phyloP scores from a whole-genome alignment of 225 moss, liverwort and hornwort genomes.

The Physcomitrellopsis africana region DNA sequence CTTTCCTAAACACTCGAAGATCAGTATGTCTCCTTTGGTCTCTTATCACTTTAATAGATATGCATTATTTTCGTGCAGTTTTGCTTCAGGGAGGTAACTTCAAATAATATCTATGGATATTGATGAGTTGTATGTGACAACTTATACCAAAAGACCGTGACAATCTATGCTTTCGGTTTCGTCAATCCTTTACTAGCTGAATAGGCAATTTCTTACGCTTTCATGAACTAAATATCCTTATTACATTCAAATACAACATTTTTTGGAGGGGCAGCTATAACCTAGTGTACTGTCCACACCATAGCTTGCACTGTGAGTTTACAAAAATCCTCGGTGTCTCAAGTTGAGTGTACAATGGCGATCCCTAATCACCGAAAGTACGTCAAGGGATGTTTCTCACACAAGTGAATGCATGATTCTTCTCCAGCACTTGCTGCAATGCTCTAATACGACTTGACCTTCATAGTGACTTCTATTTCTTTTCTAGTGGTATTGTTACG shows the following conservation, averaged over 20 bases:
- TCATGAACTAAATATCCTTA: background rate
- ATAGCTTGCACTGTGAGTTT: slow-evolving; percentile 11
- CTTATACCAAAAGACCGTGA: background rate
- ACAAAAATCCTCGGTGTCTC: slow-evolving; percentile 22
- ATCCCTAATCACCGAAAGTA: slow-evolving; percentile 83
- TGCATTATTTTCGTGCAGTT: slow-evolving; percentile 14
- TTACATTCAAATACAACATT: background rate
- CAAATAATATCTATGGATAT: slow-evolving; percentile 52
- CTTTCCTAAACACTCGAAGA: slow-evolving; percentile 73
- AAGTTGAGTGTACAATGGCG: slow-evolving; percentile 95
- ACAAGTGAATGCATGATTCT: slow-evolving; percentile 94
- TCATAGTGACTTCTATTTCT: slow-evolving; percentile 3
- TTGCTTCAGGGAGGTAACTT: background rate
- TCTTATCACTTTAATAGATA: background rate
- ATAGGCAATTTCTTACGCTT: background rate
- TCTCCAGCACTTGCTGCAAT: slow-evolving; percentile 60
- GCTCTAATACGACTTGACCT: slow-evolving; percentile 19
- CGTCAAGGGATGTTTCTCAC: slow-evolving; percentile 87
- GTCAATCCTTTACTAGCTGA: background rate
- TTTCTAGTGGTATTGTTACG: slow-evolving; percentile 3
- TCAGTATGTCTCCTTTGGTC: slow-evolving; percentile 51
- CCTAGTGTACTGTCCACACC: background rate
- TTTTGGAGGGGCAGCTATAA: background rate
- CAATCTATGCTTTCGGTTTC: background rate
- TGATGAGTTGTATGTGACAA: slow-evolving; percentile 66